These are phyloP conservation scores for Tetrapyrgos nigripes DNA, from an alignment of 1,284 basidiomycete genomes.

Conservation along the genomic window DNA sequence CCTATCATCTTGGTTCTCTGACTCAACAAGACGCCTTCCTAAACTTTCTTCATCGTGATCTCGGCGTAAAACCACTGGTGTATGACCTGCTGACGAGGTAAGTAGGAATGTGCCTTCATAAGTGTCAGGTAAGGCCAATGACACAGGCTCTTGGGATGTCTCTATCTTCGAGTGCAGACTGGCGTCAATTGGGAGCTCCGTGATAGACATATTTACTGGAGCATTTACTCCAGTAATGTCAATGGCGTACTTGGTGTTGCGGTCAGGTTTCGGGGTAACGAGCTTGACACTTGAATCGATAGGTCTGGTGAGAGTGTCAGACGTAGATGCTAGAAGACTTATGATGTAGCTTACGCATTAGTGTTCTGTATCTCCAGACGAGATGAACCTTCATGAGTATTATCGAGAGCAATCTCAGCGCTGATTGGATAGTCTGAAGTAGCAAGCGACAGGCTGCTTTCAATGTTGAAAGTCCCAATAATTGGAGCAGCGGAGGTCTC, in stretches of 20 bases:
- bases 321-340: background rate
- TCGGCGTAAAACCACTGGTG: background rate
- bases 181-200: background rate
- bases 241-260: background rate
- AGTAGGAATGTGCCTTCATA: background rate
- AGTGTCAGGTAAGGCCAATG: background rate
- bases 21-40: background rate
- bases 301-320: background rate
- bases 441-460: slow-evolving; percentile 33
- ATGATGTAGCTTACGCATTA: background rate
- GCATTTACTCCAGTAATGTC: background rate
- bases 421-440: slow-evolving; percentile 44
- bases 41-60: background rate
- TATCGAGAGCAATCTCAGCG: slow-evolving; percentile 35
- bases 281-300: background rate
- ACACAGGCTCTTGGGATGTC: background rate
- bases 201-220: background rate
- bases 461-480: slow-evolving; percentile 42
- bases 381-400: slow-evolving; percentile 23
- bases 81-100: background rate
- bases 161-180: background rate
- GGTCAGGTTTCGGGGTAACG: background rate
- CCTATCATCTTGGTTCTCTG: background rate
- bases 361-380: background rate
- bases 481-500: slow-evolving; percentile 39